These are phyloP conservation scores for Trypanosomatidae sp. DNA, from an alignment of 208 protist species.

Conservation along the genomic window DNA sequence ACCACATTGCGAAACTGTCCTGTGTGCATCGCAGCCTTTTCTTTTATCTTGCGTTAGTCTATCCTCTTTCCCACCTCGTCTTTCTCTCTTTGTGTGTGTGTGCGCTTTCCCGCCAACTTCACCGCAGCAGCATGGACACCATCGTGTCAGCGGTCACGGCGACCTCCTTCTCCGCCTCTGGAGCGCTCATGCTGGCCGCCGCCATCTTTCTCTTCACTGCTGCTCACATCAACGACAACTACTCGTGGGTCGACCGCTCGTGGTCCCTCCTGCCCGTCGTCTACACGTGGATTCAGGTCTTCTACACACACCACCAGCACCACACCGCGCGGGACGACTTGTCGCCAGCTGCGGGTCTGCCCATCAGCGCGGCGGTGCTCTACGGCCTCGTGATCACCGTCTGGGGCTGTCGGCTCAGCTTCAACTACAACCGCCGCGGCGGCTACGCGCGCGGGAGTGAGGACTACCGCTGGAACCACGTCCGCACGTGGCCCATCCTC, in stretches of 20 bases:
- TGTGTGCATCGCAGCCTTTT: too few species aligned
- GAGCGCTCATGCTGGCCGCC: slow-evolving; percentile 43
- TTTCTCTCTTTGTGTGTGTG: too few species aligned
- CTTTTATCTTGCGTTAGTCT: too few species aligned
- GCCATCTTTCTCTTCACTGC: slow-evolving; percentile 51
- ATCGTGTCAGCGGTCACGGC: slow-evolving; percentile 6
- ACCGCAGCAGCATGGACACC: slow-evolving; percentile 9
- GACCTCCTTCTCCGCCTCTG: slow-evolving; percentile 26
- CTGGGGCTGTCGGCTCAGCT: slow-evolving; percentile 76
- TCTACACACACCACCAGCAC: slow-evolving; percentile 25
- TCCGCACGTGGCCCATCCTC: slow-evolving; percentile 49
- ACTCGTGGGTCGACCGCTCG: slow-evolving; percentile 79
- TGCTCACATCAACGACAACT: slow-evolving; percentile 58
- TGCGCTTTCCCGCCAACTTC: too few species aligned
- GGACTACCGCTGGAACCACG: slow-evolving; percentile 78
- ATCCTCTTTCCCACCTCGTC: too few species aligned
- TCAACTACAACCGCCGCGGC: slow-evolving; percentile 70
- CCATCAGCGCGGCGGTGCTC: slow-evolving; percentile 31
- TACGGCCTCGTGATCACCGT: slow-evolving; percentile 54
- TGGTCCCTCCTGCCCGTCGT: slow-evolving; percentile 79
- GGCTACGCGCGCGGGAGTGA: slow-evolving; percentile 69
- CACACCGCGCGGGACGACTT: too few species aligned
- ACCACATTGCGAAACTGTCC: too few species aligned
- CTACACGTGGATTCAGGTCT: slow-evolving; percentile 66
- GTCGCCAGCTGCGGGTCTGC: too few species aligned